phyloP scores from a whole-genome alignment of 1,139 yeast genomes.

The Diutina rugosa region DNA sequence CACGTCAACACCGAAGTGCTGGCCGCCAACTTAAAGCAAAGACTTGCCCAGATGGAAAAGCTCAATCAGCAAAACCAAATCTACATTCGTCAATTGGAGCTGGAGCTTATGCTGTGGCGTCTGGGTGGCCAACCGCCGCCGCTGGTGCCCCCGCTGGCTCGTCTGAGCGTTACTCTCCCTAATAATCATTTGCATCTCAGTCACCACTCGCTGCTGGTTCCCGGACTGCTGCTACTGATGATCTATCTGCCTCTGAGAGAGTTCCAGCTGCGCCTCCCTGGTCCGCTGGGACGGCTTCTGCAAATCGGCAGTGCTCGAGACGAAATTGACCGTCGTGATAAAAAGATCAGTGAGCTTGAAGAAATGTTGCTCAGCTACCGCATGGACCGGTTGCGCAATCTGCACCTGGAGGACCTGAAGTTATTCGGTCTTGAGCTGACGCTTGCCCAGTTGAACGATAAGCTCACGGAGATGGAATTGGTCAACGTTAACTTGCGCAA shows the following conservation, averaged over 20 bases:
- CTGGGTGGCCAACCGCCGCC: conserved; percentile 2
- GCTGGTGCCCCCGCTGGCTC: conserved; percentile 1
- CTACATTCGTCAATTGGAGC: conserved; percentile 34
- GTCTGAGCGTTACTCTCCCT: neutral
- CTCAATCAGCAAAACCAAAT: conserved; percentile 30
- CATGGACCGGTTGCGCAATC: conserved; percentile 19
- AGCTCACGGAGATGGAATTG: conserved; percentile 26
- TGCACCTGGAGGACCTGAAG: conserved; percentile 36
- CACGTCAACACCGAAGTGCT: conserved; percentile 61
- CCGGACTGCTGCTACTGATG: conserved; percentile 2
- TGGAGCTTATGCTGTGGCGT: conserved; percentile 20
- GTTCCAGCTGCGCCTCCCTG: neutral
- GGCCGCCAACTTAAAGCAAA: conserved; percentile 37
- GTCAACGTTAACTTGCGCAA: conserved; percentile 26
- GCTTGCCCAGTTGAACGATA: conserved; percentile 23
- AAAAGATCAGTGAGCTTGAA: conserved; percentile 25
- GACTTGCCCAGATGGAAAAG: conserved; percentile 34
- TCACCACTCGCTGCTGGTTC: conserved; percentile 1
- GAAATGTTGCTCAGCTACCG: conserved; percentile 22
- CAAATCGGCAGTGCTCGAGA: conserved; percentile 6
- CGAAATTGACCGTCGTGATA: conserved; percentile 21
- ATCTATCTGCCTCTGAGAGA: neutral
- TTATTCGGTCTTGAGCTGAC: conserved; percentile 25
- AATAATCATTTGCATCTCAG: neutral
- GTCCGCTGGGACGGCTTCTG: neutral